Percentiles rank a stretch among this genome's conserved stretches.
Evolutionary conservation across 2,329 filamentous ascomycete genomes (phyloP).

Genomic region (Ascochyta fabae): DNA sequence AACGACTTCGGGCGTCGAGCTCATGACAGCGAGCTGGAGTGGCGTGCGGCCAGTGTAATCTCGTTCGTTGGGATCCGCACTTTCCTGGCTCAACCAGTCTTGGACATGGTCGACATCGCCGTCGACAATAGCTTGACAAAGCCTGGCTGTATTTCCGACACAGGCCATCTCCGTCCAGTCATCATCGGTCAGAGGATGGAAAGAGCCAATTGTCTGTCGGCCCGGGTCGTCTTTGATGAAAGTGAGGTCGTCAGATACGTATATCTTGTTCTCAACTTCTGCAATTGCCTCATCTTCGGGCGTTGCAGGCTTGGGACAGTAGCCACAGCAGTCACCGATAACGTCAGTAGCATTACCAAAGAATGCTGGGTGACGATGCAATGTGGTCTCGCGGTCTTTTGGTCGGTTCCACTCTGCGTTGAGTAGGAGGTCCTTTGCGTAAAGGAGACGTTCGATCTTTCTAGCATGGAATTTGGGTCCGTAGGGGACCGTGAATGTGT

Average conservation of each 20-base stretch:
- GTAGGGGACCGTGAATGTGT: slow-evolving; percentile 71
- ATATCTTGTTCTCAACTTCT: slow-evolving; percentile 75
- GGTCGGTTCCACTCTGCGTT: slow-evolving; percentile 85
- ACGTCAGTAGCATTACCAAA: slow-evolving; percentile 76
- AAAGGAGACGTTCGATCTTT: slow-evolving; percentile 81
- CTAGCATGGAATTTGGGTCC: slow-evolving; percentile 63
- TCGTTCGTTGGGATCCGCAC: slow-evolving; percentile 73
- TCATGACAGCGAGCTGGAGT: slow-evolving; percentile 75
- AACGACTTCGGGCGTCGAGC: slow-evolving; percentile 73
- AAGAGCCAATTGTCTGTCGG: slow-evolving; percentile 73
- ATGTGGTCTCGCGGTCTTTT: slow-evolving; percentile 74
- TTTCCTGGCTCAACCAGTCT: slow-evolving; percentile 72
- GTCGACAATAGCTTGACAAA: slow-evolving; percentile 84
- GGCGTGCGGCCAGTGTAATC: slow-evolving; percentile 69
- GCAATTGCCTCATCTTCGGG: slow-evolving; percentile 74
- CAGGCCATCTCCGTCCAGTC: slow-evolving; percentile 95
- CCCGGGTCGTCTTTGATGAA: slow-evolving; percentile 85
- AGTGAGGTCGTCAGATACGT: slow-evolving; percentile 73
- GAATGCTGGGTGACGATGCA: slow-evolving; percentile 86
- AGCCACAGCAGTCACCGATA: slow-evolving; percentile 81
- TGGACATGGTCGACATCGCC: slow-evolving; percentile 72
- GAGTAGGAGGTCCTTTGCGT: slow-evolving; percentile 79
- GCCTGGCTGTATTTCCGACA: slow-evolving; percentile 74
- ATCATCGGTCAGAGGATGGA: slow-evolving; percentile 80
- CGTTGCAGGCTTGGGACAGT: slow-evolving; percentile 72